Percentiles rank a stretch among this genome's conserved stretches.
These are phyloP conservation scores for Phoma sp. DNA, from an alignment of 2,329 filamentous ascomycete genomes.

Conservation along the genomic window DNA sequence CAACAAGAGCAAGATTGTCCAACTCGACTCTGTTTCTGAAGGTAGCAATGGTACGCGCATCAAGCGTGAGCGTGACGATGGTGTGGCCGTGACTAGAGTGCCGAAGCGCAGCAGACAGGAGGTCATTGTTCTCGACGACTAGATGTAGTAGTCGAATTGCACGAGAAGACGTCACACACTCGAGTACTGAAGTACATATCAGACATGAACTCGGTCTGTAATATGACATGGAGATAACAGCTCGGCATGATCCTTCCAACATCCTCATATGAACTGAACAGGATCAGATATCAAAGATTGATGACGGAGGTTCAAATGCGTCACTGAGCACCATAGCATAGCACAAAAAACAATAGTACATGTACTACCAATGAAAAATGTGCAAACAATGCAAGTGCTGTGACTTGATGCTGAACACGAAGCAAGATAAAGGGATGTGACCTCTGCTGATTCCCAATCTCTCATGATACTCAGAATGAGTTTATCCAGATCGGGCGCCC, in stretches of 20 bases:
- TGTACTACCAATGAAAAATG: neutral
- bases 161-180: too few relatives aligned
- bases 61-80: neutral
- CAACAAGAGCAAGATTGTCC: neutral
- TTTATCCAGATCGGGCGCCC: constrained; percentile 73
- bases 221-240: too few relatives aligned
- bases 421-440: constrained; percentile 56
- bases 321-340: too few relatives aligned
- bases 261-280: too few relatives aligned
- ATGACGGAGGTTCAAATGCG: too few relatives aligned
- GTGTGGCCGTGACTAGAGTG: neutral
- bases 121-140: neutral
- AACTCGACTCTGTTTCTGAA: neutral
- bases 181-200: too few relatives aligned
- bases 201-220: too few relatives aligned
- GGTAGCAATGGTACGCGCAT: neutral
- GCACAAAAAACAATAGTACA: too few relatives aligned
- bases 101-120: neutral
- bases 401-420: neutral
- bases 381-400: neutral
- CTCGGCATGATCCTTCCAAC: too few relatives aligned
- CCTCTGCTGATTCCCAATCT: constrained; percentile 77
- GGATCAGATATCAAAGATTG: too few relatives aligned
- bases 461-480: constrained; percentile 69
- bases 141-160: too few relatives aligned